These are phyloP conservation scores for Annona squamosa DNA, from an alignment of 164 flowering plant genomes.

Conservation along the genomic window DNA sequence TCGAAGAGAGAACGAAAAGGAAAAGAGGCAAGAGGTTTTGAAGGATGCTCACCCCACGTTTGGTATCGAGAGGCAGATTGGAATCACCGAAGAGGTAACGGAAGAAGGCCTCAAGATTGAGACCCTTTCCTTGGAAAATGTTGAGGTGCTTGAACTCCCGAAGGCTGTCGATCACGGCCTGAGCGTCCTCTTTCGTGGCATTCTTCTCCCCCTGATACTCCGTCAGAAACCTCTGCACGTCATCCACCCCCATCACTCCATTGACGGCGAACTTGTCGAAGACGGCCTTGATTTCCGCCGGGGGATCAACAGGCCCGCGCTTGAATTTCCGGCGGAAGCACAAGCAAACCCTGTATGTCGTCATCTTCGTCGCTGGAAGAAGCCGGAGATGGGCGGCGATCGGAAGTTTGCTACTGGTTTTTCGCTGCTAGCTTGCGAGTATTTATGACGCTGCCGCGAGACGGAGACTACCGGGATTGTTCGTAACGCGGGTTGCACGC, in stretches of 20 bases:
- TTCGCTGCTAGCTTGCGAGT: too few species aligned
- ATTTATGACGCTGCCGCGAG: too few species aligned
- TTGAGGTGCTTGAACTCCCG: constrained; percentile 29
- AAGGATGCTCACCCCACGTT: constrained; percentile 13
- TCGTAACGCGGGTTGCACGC: too few species aligned
- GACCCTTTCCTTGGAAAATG: constrained; percentile 22
- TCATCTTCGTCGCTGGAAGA: not conserved
- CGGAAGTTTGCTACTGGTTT: too few species aligned
- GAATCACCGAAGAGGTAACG: constrained; percentile 27
- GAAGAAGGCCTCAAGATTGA: constrained; percentile 32
- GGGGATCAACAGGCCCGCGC: constrained; percentile 49
- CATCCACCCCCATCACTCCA: constrained; percentile 54
- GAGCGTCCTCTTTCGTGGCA: constrained; percentile 58
- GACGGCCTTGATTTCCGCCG: constrained; percentile 51
- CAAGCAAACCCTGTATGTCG: constrained; percentile 70
- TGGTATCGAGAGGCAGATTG: constrained; percentile 30
- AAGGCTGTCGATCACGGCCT: constrained; percentile 39
- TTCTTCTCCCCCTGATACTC: constrained; percentile 54
- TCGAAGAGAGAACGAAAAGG: not conserved
- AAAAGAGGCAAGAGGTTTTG: not conserved
- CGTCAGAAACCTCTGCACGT: constrained; percentile 52
- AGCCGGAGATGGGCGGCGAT: too few species aligned
- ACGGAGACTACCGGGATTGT: too few species aligned
- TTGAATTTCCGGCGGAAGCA: constrained; percentile 71
- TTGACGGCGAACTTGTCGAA: constrained; percentile 60